Evolutionary conservation across 192 early-diverging fungal species (phyloP).

Genomic region (Lunasporangiospora selenospora): DNA sequence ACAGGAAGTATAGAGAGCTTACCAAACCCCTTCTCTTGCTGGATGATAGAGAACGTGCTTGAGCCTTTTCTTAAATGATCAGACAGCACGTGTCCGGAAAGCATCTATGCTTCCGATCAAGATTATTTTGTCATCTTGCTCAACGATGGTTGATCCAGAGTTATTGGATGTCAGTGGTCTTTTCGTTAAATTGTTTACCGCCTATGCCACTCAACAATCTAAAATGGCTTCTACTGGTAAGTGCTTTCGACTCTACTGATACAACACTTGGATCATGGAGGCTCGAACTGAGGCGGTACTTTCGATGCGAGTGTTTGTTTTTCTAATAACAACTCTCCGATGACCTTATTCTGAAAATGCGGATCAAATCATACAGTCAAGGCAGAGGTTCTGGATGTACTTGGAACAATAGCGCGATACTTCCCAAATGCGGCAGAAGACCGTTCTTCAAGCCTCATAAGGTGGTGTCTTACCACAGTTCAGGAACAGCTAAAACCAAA

Average conservation of each 20-base stretch:
- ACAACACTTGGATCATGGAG: background rate
- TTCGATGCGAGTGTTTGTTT: background rate
- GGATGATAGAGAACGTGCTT: slow-evolving; percentile 28
- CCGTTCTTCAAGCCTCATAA: slow-evolving; percentile 18
- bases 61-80: slow-evolving; percentile 38
- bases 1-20: background rate
- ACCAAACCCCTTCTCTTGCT: background rate
- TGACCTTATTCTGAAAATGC: background rate
- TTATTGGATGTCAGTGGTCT: slow-evolving; percentile 33
- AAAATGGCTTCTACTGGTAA: slow-evolving; percentile 33
- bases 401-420: slow-evolving; percentile 50
- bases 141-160: slow-evolving; percentile 33
- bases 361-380: slow-evolving; percentile 31
- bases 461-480: slow-evolving; percentile 40
- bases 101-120: slow-evolving; percentile 49
- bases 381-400: slow-evolving; percentile 47
- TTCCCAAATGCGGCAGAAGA: slow-evolving; percentile 28
- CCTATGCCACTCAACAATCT: slow-evolving; percentile 22
- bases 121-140: slow-evolving; percentile 35
- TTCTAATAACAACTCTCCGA: background rate
- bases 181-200: slow-evolving; percentile 20
- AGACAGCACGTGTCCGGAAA: slow-evolving; percentile 29
- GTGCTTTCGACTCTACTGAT: background rate
- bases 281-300: background rate
- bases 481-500: slow-evolving; percentile 36